Conservation (phyloP, 2,329 filamentous ascomycete species). For the Bisporella sp. region DNA sequence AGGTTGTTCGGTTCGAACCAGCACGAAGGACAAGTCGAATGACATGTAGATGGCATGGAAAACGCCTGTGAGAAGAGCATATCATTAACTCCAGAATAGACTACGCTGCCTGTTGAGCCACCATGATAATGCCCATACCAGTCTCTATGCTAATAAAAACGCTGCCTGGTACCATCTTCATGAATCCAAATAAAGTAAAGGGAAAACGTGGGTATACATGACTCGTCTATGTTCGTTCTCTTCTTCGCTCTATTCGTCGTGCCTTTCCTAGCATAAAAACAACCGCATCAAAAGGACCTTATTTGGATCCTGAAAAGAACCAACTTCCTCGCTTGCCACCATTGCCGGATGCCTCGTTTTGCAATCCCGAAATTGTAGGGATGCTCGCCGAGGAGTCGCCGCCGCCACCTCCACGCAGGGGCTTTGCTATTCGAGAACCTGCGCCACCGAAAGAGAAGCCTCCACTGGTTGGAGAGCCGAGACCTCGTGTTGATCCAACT, state of each 20-base stretch:
- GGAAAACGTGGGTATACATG: conserved; percentile 25
- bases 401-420: conserved; percentile 56
- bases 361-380: conserved; percentile 50
- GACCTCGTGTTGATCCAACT: conserved; percentile 78
- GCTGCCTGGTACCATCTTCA: background rate
- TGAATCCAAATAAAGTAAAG: conserved; percentile 3
- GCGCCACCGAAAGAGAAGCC: conserved; percentile 65
- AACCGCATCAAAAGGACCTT: background rate
- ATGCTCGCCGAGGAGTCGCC: conserved; percentile 29
- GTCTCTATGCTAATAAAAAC: background rate
- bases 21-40: background rate
- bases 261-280: background rate
- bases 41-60: background rate
- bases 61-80: background rate
- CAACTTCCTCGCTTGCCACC: conserved; percentile 25
- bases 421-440: conserved; percentile 63
- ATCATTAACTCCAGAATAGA: background rate
- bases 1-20: background rate
- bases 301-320: conserved; percentile 31
- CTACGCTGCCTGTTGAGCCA: background rate
- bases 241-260: conserved; percentile 13
- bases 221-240: conserved; percentile 8
- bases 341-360: conserved; percentile 39
- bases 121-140: background rate
- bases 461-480: conserved; percentile 55